A percentile compares a stretch with the other conserved stretches of the same genome.
Evolutionary conservation across 2,329 filamentous ascomycete species (phyloP).

Genomic region (Trichophyton equinum): DNA sequence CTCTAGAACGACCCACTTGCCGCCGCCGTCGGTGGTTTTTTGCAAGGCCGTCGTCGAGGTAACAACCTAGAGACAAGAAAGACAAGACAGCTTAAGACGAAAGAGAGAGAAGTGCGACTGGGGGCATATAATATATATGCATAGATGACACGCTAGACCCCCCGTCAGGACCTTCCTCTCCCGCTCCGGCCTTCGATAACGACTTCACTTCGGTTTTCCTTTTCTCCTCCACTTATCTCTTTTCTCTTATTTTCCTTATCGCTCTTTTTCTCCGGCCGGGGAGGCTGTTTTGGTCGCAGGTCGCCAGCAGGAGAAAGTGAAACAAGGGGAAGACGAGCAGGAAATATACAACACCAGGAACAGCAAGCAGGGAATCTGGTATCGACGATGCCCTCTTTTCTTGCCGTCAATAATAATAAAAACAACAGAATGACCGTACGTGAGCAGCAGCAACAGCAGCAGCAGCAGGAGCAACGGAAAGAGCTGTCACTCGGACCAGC

Average conservation of each 20-base stretch:
- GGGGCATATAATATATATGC: neutral
- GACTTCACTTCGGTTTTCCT: neutral
- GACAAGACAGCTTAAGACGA: neutral
- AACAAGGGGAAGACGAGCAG: neutral
- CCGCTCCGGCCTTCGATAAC: neutral
- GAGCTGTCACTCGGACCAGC: neutral
- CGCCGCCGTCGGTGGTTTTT: neutral
- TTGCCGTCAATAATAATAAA: conserved; percentile 44
- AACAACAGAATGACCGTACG: too few relatives aligned
- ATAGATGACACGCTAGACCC: neutral
- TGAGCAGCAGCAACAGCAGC: neutral
- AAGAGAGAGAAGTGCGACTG: neutral
- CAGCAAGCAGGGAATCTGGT: neutral
- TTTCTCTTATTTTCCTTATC: neutral
- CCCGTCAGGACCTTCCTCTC: neutral
- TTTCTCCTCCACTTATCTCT: neutral
- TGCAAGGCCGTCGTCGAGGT: neutral
- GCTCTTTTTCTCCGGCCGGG: neutral
- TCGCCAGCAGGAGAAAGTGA: neutral
- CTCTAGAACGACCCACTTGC: neutral
- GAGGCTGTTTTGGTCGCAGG: neutral
- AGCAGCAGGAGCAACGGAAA: neutral
- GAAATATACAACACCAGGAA: neutral
- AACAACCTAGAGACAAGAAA: neutral
- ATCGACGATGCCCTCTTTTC: conserved; percentile 44